phyloP scores from a whole-genome alignment of 169 alveolate species.

The Plasmodium coatneyi region DNA sequence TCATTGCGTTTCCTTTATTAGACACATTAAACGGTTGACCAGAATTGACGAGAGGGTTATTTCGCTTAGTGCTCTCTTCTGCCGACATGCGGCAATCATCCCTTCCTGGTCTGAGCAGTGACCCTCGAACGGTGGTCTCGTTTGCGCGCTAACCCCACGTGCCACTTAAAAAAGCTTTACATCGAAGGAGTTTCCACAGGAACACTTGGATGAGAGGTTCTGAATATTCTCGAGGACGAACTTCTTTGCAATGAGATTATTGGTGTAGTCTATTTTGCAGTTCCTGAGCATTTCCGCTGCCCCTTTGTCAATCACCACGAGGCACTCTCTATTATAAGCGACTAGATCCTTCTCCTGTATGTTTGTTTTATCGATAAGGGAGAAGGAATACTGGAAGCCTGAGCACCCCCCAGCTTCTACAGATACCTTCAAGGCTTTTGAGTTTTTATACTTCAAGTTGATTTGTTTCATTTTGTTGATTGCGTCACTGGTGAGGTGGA shows the following conservation, averaged over 20 bases:
- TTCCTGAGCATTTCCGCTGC: conserved; percentile 75
- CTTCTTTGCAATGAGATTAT: conserved; percentile 80
- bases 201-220: conserved; percentile 81
- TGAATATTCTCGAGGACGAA: conserved; percentile 80
- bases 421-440: conserved; percentile 75
- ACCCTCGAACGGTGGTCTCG: background rate
- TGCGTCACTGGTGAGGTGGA: conserved; percentile 68
- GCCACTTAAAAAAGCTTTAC: conserved; percentile 36
- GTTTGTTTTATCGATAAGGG: conserved; percentile 71
- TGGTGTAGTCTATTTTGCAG: conserved; percentile 80
- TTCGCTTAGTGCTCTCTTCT: background rate
- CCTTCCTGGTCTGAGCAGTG: no score
- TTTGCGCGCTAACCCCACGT: background rate
- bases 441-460: conserved; percentile 39
- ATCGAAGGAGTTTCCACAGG: conserved; percentile 87
- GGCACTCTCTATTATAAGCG: conserved; percentile 73
- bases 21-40: background rate
- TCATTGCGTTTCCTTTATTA: background rate
- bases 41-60: background rate
- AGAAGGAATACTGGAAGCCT: conserved; percentile 83
- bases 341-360: conserved; percentile 70
- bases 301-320: conserved; percentile 78
- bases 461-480: conserved; percentile 75
- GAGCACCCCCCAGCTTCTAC: conserved; percentile 88
- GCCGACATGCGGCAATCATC: background rate